Percentiles rank a stretch among this genome's conserved stretches.
Evolutionary conservation across 2,329 filamentous ascomycete genomes (phyloP).

Genomic region (Colletotrichum agaves): DNA sequence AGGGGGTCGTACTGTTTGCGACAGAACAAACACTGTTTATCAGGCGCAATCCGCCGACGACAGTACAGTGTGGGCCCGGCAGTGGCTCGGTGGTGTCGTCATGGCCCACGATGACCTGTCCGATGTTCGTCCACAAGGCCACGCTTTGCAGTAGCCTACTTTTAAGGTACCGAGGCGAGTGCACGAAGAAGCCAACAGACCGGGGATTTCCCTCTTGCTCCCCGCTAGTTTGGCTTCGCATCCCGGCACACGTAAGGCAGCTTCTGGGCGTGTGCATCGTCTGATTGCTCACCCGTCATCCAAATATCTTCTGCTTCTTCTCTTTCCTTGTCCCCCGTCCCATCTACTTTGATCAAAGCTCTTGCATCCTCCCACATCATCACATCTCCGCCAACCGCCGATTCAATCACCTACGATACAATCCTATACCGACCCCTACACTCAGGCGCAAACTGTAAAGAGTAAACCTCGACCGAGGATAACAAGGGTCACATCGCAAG

Average conservation of each 20-base stretch:
- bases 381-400: background rate
- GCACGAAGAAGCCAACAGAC: background rate
- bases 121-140: background rate
- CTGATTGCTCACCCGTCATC: constrained; percentile 26
- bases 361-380: background rate
- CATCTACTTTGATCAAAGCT: background rate
- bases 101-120: constrained; percentile 34
- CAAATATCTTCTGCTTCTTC: background rate
- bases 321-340: background rate
- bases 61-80: constrained; percentile 11
- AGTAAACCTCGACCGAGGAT: constrained; percentile 2
- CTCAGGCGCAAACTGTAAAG: background rate
- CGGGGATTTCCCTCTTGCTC: constrained; percentile 3
- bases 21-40: background rate
- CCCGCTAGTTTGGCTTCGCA: constrained; percentile 31
- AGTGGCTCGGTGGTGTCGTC: constrained; percentile 38
- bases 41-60: background rate
- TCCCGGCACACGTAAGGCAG: constrained; percentile 19
- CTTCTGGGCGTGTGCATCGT: constrained; percentile 23
- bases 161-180: background rate
- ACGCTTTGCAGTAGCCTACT: background rate
- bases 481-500: constrained; percentile 14
- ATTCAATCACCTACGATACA: background rate
- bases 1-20: constrained; percentile 8
- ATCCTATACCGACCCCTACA: background rate